phyloP scores from a whole-genome alignment of 345 rosid species.

The Populus euphratica region DNA sequence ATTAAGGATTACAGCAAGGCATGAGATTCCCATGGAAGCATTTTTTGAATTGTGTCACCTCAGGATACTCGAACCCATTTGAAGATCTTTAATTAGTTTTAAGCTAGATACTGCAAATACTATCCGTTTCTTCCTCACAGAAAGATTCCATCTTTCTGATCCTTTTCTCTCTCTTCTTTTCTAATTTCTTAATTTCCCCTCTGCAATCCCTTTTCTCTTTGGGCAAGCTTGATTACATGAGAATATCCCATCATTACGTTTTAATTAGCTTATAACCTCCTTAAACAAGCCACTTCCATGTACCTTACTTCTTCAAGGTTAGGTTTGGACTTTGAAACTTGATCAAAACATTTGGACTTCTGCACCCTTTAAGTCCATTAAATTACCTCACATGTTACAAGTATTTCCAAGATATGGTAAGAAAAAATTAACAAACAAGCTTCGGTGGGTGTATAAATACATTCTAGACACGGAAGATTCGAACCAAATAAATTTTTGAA shows the following conservation, averaged over 20 bases:
- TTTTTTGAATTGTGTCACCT: slow-evolving; percentile 15
- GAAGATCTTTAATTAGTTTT: neutral
- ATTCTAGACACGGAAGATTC: too few relatives aligned
- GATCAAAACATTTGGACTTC: neutral
- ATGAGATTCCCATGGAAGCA: slow-evolving; percentile 32
- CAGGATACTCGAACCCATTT: slow-evolving; percentile 5
- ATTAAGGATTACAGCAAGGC: slow-evolving; percentile 23
- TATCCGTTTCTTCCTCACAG: neutral
- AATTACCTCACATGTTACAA: too few relatives aligned
- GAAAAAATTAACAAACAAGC: too few relatives aligned
- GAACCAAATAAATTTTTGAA: too few relatives aligned
- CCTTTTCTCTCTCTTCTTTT: too few relatives aligned
- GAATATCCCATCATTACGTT: neutral
- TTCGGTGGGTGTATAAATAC: too few relatives aligned
- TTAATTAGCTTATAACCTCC: neutral
- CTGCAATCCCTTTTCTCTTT: too few relatives aligned
- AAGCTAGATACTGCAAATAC: neutral
- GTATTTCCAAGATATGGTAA: too few relatives aligned
- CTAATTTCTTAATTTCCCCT: neutral
- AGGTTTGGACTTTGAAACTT: neutral
- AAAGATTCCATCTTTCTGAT: neutral
- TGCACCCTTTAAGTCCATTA: too few relatives aligned
- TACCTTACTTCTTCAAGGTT: neutral
- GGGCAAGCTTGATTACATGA: too few relatives aligned
- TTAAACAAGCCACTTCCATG: neutral